Base-by-base conservation (phyloP, 495 filamentous ascomycete genomes). In the Aspergillus steynii region DNA sequence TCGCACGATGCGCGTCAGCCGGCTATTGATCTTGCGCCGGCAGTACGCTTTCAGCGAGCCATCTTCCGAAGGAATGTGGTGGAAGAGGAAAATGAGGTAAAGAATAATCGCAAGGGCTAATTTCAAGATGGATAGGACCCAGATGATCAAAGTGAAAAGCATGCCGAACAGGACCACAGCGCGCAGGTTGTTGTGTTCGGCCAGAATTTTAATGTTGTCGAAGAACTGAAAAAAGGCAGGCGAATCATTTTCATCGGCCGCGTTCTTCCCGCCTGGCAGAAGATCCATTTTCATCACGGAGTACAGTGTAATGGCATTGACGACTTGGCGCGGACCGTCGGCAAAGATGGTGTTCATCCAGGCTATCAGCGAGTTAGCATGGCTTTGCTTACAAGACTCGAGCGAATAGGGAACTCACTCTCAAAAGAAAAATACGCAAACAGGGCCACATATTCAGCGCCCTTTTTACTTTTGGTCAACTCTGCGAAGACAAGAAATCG, bases 391-490 rank as follows among this genome's bases (percentile, higher is more conserved):
- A 20, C 20, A 20, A 20, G 20, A 20, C 20, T 20, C 20, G 20
- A 20, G 20, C 20, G 20, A 20, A 20, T 20, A 20, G 20, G 20
- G 20, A 20, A 71, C 85, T 77, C 71, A 91, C 91, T 88, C 78
- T 97, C 89, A 71, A 97, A 97, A 20, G 89, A 89, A 74, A 97
- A 99, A 68, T 96, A 97, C 32, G 91, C 88, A 68, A 97, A 96
- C 2, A 99, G 81, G 10, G 93, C 95, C 47, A 96, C 81, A 71
- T 96, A 96, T 71, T 97, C 94, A 31, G 87, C 85, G 10, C 92
- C 92, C 71, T 96, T 94, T 70, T 89, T 92, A 73, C 89, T 91
- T 71, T 94, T 93, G 1, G 95, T 97, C 74, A 99, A 77, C 64
- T 92, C 90, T 5, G 93, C 86, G 69, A 97, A 99, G 50, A 99